Base-by-base conservation (phyloP, 2,329 filamentous ascomycete species). In the Hypoxylon sp. region DNA sequence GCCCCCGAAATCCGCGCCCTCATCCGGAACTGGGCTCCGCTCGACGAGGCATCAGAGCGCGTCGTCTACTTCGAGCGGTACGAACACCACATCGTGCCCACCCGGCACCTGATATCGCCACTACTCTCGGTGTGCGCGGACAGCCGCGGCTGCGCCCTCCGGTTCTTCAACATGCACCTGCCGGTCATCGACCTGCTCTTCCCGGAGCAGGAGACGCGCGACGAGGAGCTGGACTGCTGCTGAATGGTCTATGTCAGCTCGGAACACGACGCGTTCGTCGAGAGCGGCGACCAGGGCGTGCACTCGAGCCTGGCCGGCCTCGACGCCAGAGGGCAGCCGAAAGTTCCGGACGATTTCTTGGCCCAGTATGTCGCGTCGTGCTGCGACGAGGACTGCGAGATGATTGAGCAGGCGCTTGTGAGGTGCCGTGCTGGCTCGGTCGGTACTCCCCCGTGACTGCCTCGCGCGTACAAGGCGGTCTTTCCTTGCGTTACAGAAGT, bases 31-130 rank as follows among this genome's bases (percentile, higher is more conserved):
- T 11, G 35, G 11, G 43, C 45, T 26, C 15, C 49, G 4, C 38
- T 27, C 26, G 29, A 45, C n/a, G 45, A 53, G n/a, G 37, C 33
- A 7, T 42, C 43, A 2, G 23, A 41, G n/a, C 55, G 55, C 13
- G 31, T 58, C n/a, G 45, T 53, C 1, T 10, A 53, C 1, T 15
- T 53, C 0, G 38, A 23, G n/a, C n/a, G n/a, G n/a, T 20, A 4
- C 15, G 20, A 3, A 10, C 2, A 9, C 20, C 15, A 17, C 21
- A 5, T 54, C 13, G 9, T 53, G 15, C 55, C 55, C n/a, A 45
- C 37, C 24, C 48, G 37, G 26, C 48, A 38, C 8, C 55, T 58
- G 4, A 45, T 41, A 5, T 58, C 55, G 15, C 48, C 55, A 10
- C 13, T 46, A 17, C 5, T 54, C 6, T 3, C 18, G 17, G 17